Conservation (phyloP, 129 eudicot genomes). For the Helichrysum umbraculigerum region DNA sequence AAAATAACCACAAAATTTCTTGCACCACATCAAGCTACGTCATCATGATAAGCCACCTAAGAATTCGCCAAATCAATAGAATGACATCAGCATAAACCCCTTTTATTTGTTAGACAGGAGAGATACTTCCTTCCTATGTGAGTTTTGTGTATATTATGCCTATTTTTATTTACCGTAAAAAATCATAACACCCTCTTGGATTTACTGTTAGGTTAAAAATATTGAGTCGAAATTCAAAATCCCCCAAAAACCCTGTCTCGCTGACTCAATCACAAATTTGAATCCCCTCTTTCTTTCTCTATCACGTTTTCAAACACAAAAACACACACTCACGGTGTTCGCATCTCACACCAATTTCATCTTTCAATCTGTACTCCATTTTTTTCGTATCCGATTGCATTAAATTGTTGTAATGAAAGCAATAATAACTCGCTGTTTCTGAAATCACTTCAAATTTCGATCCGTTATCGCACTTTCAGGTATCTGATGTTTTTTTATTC, state of each 20-base stretch:
- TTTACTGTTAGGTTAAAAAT: constrained; percentile 27
- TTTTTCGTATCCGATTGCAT: neutral
- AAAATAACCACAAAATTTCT: no score
- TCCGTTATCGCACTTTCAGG: constrained; percentile 10
- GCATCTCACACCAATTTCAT: constrained; percentile 19
- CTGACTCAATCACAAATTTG: constrained; percentile 36
- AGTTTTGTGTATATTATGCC: no score
- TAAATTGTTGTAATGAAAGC: neutral
- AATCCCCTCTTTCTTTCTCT: constrained; percentile 29
- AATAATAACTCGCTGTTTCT: constrained; percentile 5
- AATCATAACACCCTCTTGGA: neutral
- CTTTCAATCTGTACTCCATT: neutral
- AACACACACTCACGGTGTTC: constrained; percentile 12
- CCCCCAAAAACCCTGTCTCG: constrained; percentile 28
- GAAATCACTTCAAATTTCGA: constrained; percentile 11
- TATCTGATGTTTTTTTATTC: neutral
- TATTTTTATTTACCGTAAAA: neutral
- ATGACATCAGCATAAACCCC: no score
- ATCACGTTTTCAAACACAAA: constrained; percentile 10
- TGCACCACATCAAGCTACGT: no score
- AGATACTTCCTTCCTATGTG: no score
- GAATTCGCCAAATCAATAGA: no score
- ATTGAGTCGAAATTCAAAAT: constrained; percentile 28
- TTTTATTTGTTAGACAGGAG: no score
- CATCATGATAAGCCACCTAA: no score